Evolutionary conservation across 768 basidiomycete species (phyloP), one percentile per base, ranked within the genome.

Genomic region (Lactifluus subvellereus): DNA sequence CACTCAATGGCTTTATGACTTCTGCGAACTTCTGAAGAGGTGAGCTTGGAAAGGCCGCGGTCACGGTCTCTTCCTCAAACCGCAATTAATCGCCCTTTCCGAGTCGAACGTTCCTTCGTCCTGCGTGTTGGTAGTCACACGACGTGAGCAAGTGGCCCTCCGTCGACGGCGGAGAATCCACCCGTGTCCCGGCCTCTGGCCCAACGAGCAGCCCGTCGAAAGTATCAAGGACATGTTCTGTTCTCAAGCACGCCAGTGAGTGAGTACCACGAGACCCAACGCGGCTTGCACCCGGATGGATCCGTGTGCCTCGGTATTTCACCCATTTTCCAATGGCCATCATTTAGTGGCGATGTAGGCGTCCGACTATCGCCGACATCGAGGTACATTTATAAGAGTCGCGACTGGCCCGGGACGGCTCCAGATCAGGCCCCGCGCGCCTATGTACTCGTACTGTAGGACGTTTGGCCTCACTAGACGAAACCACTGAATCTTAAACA

Each of bases 21-120:
- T 58, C 33, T 58, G 43, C 56, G 43, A 58, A 53, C 9, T 47
- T 62, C 56, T 62, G 52, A 47, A 47, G 50, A 53, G 43, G 43
- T 48, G 56, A 22, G 50, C 20, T 18, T 62, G 50, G 49, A 57
- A 45, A 51, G 30, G 55, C 55, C 55, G 55, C 52, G 45, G 61
- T 62, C 56, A 58, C 61, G 51, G 56, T 32, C 56, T 47, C 56
- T 57, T 62, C 56, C 43, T 20, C 30, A 20, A 52, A 47, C 61
- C 38, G 57, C 45, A 62, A 62, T 62, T 9, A 53, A 62, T 62
- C 57, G 45, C 27, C 52, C 13, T 37, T 30, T 45, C n/a, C n/a
- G n/a, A n/a, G n/a, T n/a, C 56, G 40, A 55, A 51, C 32, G 57
- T 58, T 57, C 47, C 22, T 32, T 54, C 58, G 6, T 32, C 42